Percentiles rank a stretch among this genome's conserved stretches.
Conservation (phyloP, 768 basidiomycete species). For the Obba rivulosa region DNA sequence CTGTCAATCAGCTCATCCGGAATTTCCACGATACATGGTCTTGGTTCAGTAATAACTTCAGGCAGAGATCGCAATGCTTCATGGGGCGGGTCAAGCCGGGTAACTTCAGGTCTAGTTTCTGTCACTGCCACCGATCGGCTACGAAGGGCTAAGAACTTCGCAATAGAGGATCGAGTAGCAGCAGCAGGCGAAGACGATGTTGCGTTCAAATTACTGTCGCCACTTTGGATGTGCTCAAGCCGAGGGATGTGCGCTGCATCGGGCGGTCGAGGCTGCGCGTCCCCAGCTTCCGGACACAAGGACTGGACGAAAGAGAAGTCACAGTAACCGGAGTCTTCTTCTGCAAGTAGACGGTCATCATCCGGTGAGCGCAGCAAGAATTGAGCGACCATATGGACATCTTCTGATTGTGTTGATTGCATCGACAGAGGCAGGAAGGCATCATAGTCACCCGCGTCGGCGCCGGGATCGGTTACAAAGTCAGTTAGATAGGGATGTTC, state of each 20-base stretch:
- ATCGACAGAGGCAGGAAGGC: neutral
- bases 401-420: neutral
- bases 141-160: slow-evolving; percentile 11
- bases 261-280: too few species aligned
- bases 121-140: slow-evolving; percentile 2
- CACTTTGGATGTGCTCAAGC: too few species aligned
- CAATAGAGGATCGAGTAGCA: slow-evolving; percentile 9
- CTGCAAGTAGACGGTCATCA: neutral
- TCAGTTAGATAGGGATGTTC: neutral
- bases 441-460: neutral
- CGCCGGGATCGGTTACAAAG: neutral
- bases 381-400: neutral
- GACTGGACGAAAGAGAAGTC: neutral
- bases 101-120: too few species aligned
- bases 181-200: too few species aligned
- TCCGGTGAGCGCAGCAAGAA: neutral
- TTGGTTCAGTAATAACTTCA: too few species aligned
- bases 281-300: too few species aligned
- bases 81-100: too few species aligned
- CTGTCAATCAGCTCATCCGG: slow-evolving; percentile 14
- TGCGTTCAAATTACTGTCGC: too few species aligned
- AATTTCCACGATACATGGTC: too few species aligned
- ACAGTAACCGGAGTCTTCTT: neutral
- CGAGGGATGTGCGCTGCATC: too few species aligned
- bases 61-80: too few species aligned